phyloP scores from a whole-genome alignment of 1,284 basidiomycete species.

The Sporisorium iseilematis-ciliati region DNA sequence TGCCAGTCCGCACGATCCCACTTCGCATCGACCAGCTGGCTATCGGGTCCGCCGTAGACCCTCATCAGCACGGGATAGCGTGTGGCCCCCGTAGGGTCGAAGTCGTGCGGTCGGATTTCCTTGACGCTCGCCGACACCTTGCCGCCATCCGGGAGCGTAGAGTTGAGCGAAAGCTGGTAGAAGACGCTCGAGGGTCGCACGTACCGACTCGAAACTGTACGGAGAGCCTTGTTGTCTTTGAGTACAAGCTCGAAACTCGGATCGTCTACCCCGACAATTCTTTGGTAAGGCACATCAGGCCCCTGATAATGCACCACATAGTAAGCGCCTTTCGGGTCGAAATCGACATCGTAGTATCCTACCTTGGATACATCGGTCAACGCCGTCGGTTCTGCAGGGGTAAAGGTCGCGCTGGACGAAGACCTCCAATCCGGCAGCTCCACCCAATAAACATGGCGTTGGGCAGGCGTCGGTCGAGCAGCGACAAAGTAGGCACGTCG shows the following conservation, averaged over 20 bases:
- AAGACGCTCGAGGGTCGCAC: constrained; percentile 78
- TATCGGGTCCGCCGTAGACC: constrained; percentile 86
- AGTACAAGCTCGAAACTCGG: constrained; percentile 74
- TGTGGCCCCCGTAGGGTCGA: constrained; percentile 91
- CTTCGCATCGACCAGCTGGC: constrained; percentile 71
- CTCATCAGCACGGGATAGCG: constrained; percentile 82
- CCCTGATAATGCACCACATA: constrained; percentile 85
- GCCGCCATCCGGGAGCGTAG: constrained; percentile 31
- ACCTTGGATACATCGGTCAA: constrained; percentile 78
- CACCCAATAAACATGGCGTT: constrained; percentile 81
- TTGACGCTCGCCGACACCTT: constrained; percentile 82
- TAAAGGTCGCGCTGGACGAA: constrained; percentile 75
- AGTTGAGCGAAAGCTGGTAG: constrained; percentile 55
- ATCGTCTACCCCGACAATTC: constrained; percentile 77
- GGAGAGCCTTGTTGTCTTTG: constrained; percentile 80
- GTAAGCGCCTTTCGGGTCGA: constrained; percentile 73
- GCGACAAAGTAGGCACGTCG: constrained; percentile 87
- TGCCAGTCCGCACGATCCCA: constrained; percentile 75
- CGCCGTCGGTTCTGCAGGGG: constrained; percentile 73
- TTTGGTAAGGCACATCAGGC: constrained; percentile 88
- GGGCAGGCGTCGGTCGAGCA: constrained; percentile 82
- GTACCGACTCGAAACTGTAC: constrained; percentile 78
- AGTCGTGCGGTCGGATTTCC: constrained; percentile 88
- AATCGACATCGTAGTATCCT: constrained; percentile 75
- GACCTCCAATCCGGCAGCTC: constrained; percentile 52